Conservation (phyloP, 805 yeast genomes). For the Yarrowia sp. region DNA sequence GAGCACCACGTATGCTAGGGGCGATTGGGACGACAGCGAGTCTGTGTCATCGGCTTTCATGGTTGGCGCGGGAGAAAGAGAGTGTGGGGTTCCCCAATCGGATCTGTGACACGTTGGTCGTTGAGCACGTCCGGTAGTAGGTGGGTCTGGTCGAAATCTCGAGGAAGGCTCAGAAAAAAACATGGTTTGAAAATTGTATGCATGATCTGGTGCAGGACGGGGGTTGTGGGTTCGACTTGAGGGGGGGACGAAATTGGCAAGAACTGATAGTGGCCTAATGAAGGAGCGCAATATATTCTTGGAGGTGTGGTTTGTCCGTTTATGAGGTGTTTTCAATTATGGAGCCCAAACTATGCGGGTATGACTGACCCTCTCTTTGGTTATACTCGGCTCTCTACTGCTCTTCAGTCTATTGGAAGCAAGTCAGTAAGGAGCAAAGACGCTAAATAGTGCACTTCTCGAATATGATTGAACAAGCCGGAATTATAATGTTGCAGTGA, state of each 20-base stretch:
- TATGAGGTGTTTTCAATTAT: background rate
- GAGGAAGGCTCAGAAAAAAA: conserved; percentile 25
- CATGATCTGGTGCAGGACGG: conserved; percentile 6
- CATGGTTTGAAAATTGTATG: conserved; percentile 30
- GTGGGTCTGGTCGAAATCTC: conserved; percentile 30
- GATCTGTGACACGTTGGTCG: conserved; percentile 15
- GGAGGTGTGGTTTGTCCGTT: too few relatives aligned
- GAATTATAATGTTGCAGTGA: too few relatives aligned
- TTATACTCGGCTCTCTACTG: background rate
- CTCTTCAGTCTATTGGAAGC: background rate
- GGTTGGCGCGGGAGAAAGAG: conserved; percentile 9
- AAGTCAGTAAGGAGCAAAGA: conserved; percentile 8
- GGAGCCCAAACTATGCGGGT: background rate
- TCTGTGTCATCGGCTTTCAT: conserved; percentile 31
- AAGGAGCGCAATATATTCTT: too few relatives aligned
- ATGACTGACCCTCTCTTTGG: background rate
- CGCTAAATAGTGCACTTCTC: background rate
- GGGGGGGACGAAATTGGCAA: too few relatives aligned
- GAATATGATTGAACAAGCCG: background rate
- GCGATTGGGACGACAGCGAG: conserved; percentile 24
- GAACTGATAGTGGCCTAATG: too few relatives aligned
- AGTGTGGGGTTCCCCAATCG: conserved; percentile 34
- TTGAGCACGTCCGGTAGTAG: conserved; percentile 6
- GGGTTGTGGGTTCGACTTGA: conserved; percentile 5
- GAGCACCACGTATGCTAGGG: conserved; percentile 46